These are phyloP conservation scores for Colletotrichum trifolii DNA, from an alignment of 2,329 filamentous ascomycete genomes.

Conservation along the genomic window DNA sequence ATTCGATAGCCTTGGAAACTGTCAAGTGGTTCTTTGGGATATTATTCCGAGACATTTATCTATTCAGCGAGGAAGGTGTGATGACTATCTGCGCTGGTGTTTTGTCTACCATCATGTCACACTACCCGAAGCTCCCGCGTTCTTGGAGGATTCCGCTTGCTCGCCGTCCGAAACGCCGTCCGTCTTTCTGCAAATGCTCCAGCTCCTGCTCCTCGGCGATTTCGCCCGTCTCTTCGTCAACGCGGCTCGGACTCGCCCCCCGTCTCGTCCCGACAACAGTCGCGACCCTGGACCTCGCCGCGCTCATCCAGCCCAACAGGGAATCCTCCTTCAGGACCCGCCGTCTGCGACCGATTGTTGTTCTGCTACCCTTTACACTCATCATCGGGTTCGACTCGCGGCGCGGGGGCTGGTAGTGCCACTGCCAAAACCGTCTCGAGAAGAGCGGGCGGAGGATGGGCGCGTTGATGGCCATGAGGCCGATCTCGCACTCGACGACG, in stretches of 20 bases:
- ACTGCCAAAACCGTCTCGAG: constrained; percentile 25
- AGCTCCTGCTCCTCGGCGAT: constrained; percentile 1
- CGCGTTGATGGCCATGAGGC: constrained; percentile 22
- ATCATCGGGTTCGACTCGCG: constrained; percentile 4
- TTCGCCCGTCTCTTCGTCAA: constrained; percentile 7
- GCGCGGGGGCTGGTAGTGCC: constrained; percentile 23
- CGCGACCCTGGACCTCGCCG: background rate
- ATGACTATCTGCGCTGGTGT: no score
- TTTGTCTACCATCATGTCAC: no score
- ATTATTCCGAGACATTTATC: no score
- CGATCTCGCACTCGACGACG: constrained; percentile 26
- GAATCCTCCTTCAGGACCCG: constrained; percentile 2
- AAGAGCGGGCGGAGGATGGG: constrained; percentile 19
- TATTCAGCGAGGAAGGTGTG: no score
- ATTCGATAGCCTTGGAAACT: no score
- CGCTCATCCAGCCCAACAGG: constrained; percentile 18
- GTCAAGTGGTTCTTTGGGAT: no score
- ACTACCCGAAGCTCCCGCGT: no score
- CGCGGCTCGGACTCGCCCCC: background rate
- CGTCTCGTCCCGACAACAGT: background rate
- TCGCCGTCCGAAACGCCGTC: background rate
- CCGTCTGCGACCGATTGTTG: background rate
- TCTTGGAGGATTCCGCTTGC: background rate
- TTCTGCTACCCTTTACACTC: constrained; percentile 15
- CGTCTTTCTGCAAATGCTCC: background rate